Percentiles rank a stretch among this genome's conserved stretches.
These are phyloP conservation scores for Chrysanthemum makinoi DNA, from an alignment of 129 eudicot species.

Conservation along the genomic window DNA sequence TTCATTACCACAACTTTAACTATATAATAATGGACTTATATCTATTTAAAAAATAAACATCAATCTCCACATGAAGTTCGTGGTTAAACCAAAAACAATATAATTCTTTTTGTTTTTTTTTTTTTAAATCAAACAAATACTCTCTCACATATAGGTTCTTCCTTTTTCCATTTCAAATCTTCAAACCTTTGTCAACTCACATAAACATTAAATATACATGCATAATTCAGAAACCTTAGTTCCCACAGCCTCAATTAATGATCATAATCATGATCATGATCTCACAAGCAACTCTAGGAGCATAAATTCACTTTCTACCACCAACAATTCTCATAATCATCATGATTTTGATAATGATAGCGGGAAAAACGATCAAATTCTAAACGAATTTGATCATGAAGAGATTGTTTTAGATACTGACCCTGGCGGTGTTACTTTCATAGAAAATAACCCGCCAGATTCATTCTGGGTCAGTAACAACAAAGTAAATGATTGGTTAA, in stretches of 20 bases:
- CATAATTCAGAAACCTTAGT: constrained; percentile 29
- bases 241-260: constrained; percentile 1
- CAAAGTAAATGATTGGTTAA: constrained; percentile 48
- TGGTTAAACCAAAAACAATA: neutral
- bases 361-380: constrained; percentile 13
- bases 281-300: neutral
- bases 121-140: constrained; percentile 8
- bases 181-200: constrained; percentile 6
- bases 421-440: neutral
- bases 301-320: constrained; percentile 11
- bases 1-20: no score
- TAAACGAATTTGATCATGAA: neutral
- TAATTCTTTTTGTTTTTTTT: constrained; percentile 8
- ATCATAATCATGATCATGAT: constrained; percentile 14
- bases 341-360: neutral
- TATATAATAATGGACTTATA: no score
- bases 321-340: neutral
- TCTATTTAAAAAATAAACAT: neutral
- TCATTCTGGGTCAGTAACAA: constrained; percentile 46
- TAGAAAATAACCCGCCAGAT: constrained; percentile 42
- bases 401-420: constrained; percentile 19
- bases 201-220: constrained; percentile 19
- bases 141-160: constrained; percentile 18
- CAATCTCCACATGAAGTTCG: neutral
- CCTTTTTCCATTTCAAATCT: neutral